Percentiles rank a stretch among this genome's conserved stretches.
Conservation (phyloP, 1,139 yeast genomes). For the Ogataea hybrid region DNA sequence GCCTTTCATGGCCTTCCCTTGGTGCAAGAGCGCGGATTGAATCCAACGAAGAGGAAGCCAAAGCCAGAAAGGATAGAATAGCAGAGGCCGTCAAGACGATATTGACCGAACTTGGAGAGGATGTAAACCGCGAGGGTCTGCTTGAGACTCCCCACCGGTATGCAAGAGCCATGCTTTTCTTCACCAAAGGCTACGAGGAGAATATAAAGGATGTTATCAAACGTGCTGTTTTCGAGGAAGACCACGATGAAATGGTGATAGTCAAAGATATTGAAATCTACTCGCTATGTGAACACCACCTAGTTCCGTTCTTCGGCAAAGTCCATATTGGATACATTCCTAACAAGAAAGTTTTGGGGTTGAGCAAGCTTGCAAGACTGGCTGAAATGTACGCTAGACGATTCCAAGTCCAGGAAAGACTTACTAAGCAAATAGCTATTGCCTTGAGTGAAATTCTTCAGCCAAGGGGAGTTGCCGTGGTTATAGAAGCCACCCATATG, state of each 20-base stretch:
- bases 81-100: constrained; percentile 85
- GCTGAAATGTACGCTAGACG: constrained; percentile 97
- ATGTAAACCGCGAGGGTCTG: no score
- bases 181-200: no score
- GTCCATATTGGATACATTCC: constrained; percentile 98
- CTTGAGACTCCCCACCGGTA: no score
- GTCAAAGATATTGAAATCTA: no score
- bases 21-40: constrained; percentile 81
- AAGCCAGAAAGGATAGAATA: constrained; percentile 66
- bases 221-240: no score
- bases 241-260: no score
- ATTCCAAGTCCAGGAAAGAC: constrained; percentile 93
- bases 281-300: constrained; percentile 94
- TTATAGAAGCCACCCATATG: constrained; percentile 97
- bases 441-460: constrained; percentile 86
- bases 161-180: no score
- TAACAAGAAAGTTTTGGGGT: constrained; percentile 88
- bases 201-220: no score
- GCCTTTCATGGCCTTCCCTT: constrained; percentile 90
- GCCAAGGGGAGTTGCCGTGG: constrained; percentile 98
- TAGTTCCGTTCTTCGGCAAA: constrained; percentile 96
- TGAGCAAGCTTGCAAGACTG: constrained; percentile 87
- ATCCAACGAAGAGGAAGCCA: constrained; percentile 59
- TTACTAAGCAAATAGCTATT: constrained; percentile 96
- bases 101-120: no score